Base-by-base conservation (phyloP, 768 basidiomycete genomes). In the Psilocybe sp. region DNA sequence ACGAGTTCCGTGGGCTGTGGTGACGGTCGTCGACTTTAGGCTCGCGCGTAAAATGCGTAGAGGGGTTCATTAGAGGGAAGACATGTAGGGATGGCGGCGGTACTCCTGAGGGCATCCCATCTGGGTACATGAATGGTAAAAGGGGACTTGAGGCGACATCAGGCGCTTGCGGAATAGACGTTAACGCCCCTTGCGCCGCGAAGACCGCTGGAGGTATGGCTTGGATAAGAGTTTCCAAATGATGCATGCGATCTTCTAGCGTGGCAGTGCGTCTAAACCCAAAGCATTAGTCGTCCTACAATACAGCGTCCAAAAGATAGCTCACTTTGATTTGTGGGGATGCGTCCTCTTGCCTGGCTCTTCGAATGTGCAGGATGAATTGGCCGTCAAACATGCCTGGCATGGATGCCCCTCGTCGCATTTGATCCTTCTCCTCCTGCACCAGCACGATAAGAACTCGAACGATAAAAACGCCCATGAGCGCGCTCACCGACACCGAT, bases 381-480 rank as follows among this genome's bases (percentile, higher is more conserved):
- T 87, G 10, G 89, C 87, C 5, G 85, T 84, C n/a, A 91, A 67
- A 65, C 90, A 92, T 11, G 89, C 88, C 68, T 92, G 88, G 65
- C 89, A 92, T 32, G 90, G 90, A 61, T 91, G 89, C 0, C 90
- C 90, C 64, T 92, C 90, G 58, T 92, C 90, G 62, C 90, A 92
- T 60, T 89, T 89, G 64, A 92, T 92, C 60, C 90, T 74, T 59
- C 90, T 76, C 47, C 89, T 87, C 15, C 89, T 92, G 57, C 5
- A 55, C 54, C 32, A 55, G 49, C 37, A 35, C 44, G 34, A 7
- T 41, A 20, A 31, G 19, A n/a, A 40, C 32, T 39, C 14, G 41
- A 56, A 39, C 57, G 52, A 51, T 53, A 28, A 28, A 28, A 28
- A 28, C 7, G 23, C 23, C 36, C 28, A 51, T 40, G 36, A 40